Percentiles rank a stretch among this genome's conserved stretches.
Conservation (phyloP, 306 rosid species). For the Abrus pulchellus region DNA sequence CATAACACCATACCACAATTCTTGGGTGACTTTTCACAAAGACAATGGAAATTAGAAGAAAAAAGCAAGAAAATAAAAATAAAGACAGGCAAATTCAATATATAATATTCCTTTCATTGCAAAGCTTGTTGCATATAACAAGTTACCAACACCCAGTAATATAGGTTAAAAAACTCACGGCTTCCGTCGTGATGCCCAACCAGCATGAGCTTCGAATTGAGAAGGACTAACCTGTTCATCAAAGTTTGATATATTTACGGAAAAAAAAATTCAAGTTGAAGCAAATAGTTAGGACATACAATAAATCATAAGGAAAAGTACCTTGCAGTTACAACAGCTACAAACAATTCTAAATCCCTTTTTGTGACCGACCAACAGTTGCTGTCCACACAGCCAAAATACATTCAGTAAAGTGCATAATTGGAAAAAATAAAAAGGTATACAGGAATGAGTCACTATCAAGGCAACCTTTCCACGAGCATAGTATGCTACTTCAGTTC, state of each 20-base stretch:
- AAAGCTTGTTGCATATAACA: neutral
- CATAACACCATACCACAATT: conserved; percentile 21
- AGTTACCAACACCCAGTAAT: neutral
- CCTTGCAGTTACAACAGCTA: conserved; percentile 72
- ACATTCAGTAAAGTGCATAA: conserved; percentile 29
- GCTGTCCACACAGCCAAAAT: conserved; percentile 51
- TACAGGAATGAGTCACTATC: neutral
- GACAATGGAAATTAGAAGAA: neutral
- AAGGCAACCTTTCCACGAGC: conserved; percentile 67
- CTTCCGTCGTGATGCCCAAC: conserved; percentile 79
- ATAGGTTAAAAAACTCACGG: conserved; percentile 73
- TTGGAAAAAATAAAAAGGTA: neutral
- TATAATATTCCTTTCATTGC: conserved; percentile 1
- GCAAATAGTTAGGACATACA: neutral
- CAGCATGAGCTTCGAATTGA: conserved; percentile 94
- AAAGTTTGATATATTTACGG: neutral
- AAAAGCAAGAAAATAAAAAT: neutral
- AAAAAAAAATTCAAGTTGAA: neutral
- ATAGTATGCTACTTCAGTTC: conserved; percentile 74
- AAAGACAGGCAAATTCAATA: neutral
- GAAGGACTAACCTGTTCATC: conserved; percentile 85
- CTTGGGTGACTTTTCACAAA: neutral
- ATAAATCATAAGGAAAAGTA: conserved; percentile 40
- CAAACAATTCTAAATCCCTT: conserved; percentile 66
- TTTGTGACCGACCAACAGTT: conserved; percentile 68